Evolutionary conservation across 202 grass and related monocot genomes (phyloP).

Genomic region (Bolboschoenoplectus hybrid): DNA sequence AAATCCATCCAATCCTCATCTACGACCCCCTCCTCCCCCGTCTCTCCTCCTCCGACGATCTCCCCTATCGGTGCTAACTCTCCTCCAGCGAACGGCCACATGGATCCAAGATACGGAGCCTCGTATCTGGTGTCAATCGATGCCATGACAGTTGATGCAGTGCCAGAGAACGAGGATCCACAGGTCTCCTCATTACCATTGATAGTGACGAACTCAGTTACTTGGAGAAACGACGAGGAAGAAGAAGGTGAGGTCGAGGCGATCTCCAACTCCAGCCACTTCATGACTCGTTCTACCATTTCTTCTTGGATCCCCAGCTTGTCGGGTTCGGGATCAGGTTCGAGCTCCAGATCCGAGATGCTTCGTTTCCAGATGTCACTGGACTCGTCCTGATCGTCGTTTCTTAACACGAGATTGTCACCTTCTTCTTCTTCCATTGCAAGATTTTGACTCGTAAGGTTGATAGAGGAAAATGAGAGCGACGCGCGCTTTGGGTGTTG

Average conservation of each 20-base stretch:
- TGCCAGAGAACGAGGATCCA: slow-evolving; percentile 80
- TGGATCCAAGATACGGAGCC: slow-evolving; percentile 44
- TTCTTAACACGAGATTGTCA: neutral
- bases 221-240: neutral
- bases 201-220: slow-evolving; percentile 62
- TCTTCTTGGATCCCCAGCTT: slow-evolving; percentile 59
- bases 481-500: neutral
- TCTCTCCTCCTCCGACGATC: neutral
- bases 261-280: slow-evolving; percentile 79
- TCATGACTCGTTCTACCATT: slow-evolving; percentile 67
- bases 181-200: slow-evolving; percentile 93
- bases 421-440: slow-evolving; percentile 31
- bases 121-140: slow-evolving; percentile 60
- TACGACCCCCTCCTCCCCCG: neutral
- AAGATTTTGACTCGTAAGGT: neutral
- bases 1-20: slow-evolving; percentile 22
- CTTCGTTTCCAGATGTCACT: neutral
- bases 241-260: neutral
- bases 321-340: slow-evolving; percentile 28
- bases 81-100: slow-evolving; percentile 46
- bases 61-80: neutral
- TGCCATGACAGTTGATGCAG: slow-evolving; percentile 73
- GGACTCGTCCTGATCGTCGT: neutral
- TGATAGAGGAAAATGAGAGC: neutral
- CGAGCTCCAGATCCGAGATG: slow-evolving; percentile 6